Conservation (phyloP, 1,284 basidiomycete species). For the Leccinum brunneo-olivaceum region DNA sequence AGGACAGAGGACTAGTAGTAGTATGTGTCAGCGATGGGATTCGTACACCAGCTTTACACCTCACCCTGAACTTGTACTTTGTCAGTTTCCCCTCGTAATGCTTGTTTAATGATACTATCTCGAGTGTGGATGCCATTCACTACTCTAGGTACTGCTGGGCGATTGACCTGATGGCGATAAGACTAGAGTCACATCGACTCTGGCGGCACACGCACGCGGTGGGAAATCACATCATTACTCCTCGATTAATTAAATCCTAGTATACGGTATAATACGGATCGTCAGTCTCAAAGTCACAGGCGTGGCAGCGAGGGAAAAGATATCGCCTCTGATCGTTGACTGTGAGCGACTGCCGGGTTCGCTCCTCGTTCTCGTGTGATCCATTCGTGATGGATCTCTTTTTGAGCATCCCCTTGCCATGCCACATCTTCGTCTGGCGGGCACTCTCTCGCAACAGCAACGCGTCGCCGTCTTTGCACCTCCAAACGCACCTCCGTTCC, state of each 20-base stretch:
- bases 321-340: not conserved
- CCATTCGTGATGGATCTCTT: not conserved
- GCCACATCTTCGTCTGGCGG: not conserved
- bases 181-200: no score
- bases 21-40: not conserved
- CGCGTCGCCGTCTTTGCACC: conserved; percentile 1
- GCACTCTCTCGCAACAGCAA: not conserved
- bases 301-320: not conserved
- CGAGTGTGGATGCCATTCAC: conserved; percentile 22
- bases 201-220: no score
- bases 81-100: conserved; percentile 72
- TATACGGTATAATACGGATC: no score
- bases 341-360: not conserved
- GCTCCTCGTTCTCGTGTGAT: not conserved
- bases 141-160: no score
- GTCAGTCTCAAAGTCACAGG: no score
- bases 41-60: conserved; percentile 6
- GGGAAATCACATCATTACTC: no score
- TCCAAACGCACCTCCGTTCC: not conserved
- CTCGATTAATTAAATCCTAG: no score
- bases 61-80: conserved; percentile 84
- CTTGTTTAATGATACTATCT: conserved; percentile 58
- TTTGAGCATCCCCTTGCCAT: not conserved
- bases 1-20: conserved; percentile 59
- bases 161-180: no score